These are phyloP conservation scores for Spatholobus suberectus DNA, from an alignment of 306 rosid species.

Conservation along the genomic window DNA sequence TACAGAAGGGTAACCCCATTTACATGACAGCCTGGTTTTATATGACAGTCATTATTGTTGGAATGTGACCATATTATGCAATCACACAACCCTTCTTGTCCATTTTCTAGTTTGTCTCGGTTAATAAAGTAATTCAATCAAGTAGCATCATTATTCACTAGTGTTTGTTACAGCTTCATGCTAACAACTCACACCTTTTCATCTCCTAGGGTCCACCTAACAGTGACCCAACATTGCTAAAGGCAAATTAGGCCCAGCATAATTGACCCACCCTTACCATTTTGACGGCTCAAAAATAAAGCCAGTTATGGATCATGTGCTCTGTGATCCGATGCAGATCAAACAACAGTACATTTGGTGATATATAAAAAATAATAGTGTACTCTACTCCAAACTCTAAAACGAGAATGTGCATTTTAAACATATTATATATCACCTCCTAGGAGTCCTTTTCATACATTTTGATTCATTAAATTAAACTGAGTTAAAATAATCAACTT, in stretches of 20 bases:
- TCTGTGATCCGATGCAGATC: not conserved
- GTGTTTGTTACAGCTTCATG: not conserved
- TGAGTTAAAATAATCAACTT: not conserved
- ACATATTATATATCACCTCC: not conserved
- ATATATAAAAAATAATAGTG: not conserved
- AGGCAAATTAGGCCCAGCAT: not conserved
- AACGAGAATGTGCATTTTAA: not conserved
- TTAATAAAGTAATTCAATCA: not conserved
- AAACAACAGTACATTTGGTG: not conserved
- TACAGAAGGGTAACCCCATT: not conserved
- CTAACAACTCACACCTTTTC: not conserved
- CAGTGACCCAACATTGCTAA: not conserved
- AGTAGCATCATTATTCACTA: not conserved
- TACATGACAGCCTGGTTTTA: slow-evolving; percentile 5
- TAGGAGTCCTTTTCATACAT: not conserved
- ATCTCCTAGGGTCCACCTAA: slow-evolving; percentile 6
- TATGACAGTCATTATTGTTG: not conserved
- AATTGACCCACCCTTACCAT: not conserved
- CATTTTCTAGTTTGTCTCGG: not conserved
- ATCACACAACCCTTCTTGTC: not conserved
- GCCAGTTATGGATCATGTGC: slow-evolving; percentile 22
- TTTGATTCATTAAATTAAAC: not conserved
- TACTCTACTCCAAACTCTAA: not conserved
- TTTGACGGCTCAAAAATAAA: slow-evolving; percentile 38
- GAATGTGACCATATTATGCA: not conserved